These are phyloP conservation scores for Wickerhamomyces chambardii DNA, from an alignment of 805 yeast genomes.

Conservation along the genomic window DNA sequence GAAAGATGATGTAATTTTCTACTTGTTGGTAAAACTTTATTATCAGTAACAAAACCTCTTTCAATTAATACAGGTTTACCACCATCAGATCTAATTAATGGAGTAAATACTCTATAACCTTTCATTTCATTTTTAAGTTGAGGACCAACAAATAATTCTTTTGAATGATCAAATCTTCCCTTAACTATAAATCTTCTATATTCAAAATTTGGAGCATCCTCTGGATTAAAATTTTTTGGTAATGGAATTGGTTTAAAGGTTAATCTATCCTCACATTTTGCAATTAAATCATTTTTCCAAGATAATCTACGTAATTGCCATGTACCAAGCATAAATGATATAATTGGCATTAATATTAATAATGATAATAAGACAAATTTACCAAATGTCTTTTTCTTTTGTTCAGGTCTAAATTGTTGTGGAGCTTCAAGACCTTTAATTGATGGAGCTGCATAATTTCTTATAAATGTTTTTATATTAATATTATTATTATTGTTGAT, in stretches of 20 bases:
- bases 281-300: conserved; percentile 84
- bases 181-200: conserved; percentile 69
- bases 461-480: too few species aligned
- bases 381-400: conserved; percentile 20
- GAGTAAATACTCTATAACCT: conserved; percentile 79
- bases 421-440: too few species aligned
- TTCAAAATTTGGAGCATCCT: conserved; percentile 64
- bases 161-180: conserved; percentile 75
- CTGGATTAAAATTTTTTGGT: conserved; percentile 59
- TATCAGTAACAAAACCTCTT: conserved; percentile 87
- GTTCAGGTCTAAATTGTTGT: conserved; percentile 11
- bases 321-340: conserved; percentile 78
- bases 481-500: too few species aligned
- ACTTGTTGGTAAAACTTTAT: conserved; percentile 44
- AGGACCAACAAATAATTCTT: conserved; percentile 92
- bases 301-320: conserved; percentile 85
- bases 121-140: conserved; percentile 59
- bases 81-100: conserved; percentile 66
- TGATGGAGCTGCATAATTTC: too few species aligned
- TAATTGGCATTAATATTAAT: conserved; percentile 69
- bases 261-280: conserved; percentile 74
- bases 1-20: conserved; percentile 61
- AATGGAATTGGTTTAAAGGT: conserved; percentile 64
- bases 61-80: conserved; percentile 75
- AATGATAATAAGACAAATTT: conserved; percentile 25